These are phyloP conservation scores for Bremia lactucae DNA, from an alignment of 352 stramenopile species.

Conservation along the genomic window DNA sequence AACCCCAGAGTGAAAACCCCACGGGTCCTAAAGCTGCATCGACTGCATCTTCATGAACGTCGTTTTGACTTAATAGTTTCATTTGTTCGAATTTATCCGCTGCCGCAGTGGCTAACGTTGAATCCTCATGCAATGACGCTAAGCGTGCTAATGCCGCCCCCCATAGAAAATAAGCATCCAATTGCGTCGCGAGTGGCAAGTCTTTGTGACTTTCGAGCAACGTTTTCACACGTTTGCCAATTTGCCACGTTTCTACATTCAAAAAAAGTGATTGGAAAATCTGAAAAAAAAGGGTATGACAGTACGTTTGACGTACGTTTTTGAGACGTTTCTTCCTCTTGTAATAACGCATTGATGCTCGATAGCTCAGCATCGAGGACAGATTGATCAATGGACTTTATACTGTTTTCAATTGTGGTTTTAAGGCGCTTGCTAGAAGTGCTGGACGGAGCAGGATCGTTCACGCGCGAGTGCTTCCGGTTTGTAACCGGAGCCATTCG, in stretches of 20 bases:
- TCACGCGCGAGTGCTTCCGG: too few species aligned
- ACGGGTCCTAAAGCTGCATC: slow-evolving; percentile 63
- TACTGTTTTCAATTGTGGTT: too few species aligned
- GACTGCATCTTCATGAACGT: slow-evolving; percentile 18
- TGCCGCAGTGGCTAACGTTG: slow-evolving; percentile 53
- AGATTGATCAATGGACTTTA: not conserved
- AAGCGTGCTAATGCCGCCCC: slow-evolving; percentile 63
- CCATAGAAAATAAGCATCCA: slow-evolving; percentile 77
- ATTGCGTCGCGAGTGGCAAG: slow-evolving; percentile 38
- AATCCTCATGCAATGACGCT: slow-evolving; percentile 66
- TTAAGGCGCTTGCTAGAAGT: too few species aligned
- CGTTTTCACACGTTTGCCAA: slow-evolving; percentile 76
- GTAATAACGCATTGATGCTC: slow-evolving; percentile 45
- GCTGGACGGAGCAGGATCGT: too few species aligned
- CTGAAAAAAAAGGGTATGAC: not conserved
- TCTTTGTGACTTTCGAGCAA: slow-evolving; percentile 49
- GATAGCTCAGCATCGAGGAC: slow-evolving; percentile 26
- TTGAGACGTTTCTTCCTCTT: slow-evolving; percentile 54
- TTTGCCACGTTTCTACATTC: slow-evolving; percentile 70
- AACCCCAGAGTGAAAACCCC: slow-evolving; percentile 70
- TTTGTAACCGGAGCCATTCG: too few species aligned
- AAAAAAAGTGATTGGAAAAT: slow-evolving; percentile 4
- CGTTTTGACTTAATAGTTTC: slow-evolving; percentile 20
- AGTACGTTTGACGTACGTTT: slow-evolving; percentile 24
- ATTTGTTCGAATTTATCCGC: slow-evolving; percentile 81